Evolutionary conservation across 2,329 filamentous ascomycete species (phyloP).

Genomic region (Reticulascus tulasneorum): DNA sequence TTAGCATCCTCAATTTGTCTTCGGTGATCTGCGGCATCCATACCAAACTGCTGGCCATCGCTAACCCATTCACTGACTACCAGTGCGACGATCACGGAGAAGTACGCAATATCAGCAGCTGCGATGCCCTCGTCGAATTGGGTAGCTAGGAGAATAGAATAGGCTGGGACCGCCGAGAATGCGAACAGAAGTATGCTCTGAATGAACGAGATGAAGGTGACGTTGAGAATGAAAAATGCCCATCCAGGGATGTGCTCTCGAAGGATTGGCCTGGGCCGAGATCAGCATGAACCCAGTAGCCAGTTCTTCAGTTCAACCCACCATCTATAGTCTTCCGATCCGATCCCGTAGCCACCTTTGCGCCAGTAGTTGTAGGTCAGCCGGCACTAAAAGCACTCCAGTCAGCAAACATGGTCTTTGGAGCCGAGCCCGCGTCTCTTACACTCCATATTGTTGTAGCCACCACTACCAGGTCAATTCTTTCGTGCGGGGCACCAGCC

Average conservation of each 20-base stretch:
- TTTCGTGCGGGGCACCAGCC: slow-evolving; percentile 63
- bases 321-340: slow-evolving; percentile 95
- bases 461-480: slow-evolving; percentile 68
- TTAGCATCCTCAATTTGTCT: slow-evolving; percentile 6
- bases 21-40: slow-evolving; percentile 1
- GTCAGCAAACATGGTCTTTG: slow-evolving; percentile 15
- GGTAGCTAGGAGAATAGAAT: slow-evolving; percentile 72
- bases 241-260: slow-evolving; percentile 58
- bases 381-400: slow-evolving; percentile 49
- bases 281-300: too few relatives aligned
- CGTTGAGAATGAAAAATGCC: slow-evolving; percentile 79
- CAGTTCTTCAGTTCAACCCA: slow-evolving; percentile 23
- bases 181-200: slow-evolving; percentile 80
- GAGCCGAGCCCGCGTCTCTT: slow-evolving; percentile 25
- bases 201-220: slow-evolving; percentile 79
- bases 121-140: slow-evolving; percentile 52
- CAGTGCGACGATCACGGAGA: slow-evolving; percentile 43
- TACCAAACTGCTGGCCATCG: slow-evolving; percentile 86
- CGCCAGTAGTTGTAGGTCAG: slow-evolving; percentile 97
- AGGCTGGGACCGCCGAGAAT: slow-evolving; percentile 73
- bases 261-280: slow-evolving; percentile 60
- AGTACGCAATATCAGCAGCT: slow-evolving; percentile 43
- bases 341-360: slow-evolving; percentile 83
- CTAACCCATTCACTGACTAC: slow-evolving; percentile 71
- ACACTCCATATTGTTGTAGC: slow-evolving; percentile 78